Percentiles rank a stretch among this genome's conserved stretches.
Conservation (phyloP, 768 basidiomycete genomes). For the Macrolepiota fuliginosa region DNA sequence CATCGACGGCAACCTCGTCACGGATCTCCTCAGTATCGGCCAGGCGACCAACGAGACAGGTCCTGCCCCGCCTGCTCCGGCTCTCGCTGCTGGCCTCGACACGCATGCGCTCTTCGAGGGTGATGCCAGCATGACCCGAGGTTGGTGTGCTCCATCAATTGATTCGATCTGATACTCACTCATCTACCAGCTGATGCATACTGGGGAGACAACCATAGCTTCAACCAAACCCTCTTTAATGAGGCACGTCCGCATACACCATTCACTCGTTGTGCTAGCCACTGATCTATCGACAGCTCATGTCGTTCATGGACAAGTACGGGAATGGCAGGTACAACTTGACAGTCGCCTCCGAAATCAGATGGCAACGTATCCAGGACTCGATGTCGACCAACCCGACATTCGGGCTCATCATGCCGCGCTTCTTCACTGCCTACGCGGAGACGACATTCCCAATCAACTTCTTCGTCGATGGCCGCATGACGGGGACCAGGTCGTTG, state of each 20-base stretch:
- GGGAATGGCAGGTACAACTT: conserved; percentile 20
- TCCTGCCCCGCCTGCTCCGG: conserved; percentile 14
- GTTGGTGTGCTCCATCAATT: no score
- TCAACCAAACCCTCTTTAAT: conserved; percentile 20
- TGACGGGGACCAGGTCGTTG: conserved; percentile 8
- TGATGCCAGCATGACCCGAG: conserved; percentile 16
- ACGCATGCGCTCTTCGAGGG: conserved; percentile 20
- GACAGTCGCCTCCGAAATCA: conserved; percentile 14
- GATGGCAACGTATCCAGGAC: conserved; percentile 17
- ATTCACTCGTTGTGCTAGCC: background rate
- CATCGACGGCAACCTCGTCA: conserved; percentile 17
- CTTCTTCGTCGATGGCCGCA: conserved; percentile 20
- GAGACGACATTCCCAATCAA: conserved; percentile 16
- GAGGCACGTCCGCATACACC: conserved; percentile 6
- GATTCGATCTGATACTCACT: no score
- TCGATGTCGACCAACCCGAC: conserved; percentile 19
- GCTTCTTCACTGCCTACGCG: conserved; percentile 18
- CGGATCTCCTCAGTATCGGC: conserved; percentile 18
- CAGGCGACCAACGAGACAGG: conserved; percentile 16
- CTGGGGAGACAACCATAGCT: conserved; percentile 21
- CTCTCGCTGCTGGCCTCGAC: conserved; percentile 17
- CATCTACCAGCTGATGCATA: conserved; percentile 9
- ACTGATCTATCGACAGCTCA: conserved; percentile 8
- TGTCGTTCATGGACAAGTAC: conserved; percentile 16
- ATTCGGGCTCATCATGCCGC: conserved; percentile 15